Conservation (phyloP, 257 asterid species). For the Rhazya stricta region DNA sequence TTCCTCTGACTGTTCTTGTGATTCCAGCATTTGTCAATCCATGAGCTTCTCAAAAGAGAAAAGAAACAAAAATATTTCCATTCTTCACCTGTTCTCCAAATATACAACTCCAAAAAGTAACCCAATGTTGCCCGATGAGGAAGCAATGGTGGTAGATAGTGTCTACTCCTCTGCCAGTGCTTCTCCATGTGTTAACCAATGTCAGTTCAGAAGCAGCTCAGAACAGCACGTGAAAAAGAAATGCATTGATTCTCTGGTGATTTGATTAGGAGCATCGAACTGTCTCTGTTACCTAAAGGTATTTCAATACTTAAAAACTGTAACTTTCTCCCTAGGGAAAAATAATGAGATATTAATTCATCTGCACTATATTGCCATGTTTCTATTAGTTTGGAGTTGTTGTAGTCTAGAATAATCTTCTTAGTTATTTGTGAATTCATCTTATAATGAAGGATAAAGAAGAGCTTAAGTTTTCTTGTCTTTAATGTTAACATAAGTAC, state of each 20-base stretch:
- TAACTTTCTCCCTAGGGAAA: not conserved
- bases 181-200: constrained; percentile 26
- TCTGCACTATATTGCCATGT: not conserved
- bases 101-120: constrained; percentile 32
- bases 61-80: constrained; percentile 36
- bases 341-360: not conserved
- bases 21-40: constrained; percentile 25
- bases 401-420: not conserved
- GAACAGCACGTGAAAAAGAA: constrained; percentile 7
- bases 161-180: constrained; percentile 23
- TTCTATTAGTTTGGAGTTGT: not conserved
- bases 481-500: too few relatives aligned
- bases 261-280: not conserved
- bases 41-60: constrained; percentile 21
- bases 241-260: constrained; percentile 16
- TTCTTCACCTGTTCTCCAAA: constrained; percentile 56
- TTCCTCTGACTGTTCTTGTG: constrained; percentile 26
- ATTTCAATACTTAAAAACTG: not conserved
- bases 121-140: constrained; percentile 21
- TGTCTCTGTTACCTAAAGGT: not conserved
- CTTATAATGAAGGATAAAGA: not conserved
- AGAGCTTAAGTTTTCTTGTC: not conserved
- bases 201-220: constrained; percentile 12
- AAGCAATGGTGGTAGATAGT: constrained; percentile 23
- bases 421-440: not conserved